These are phyloP conservation scores for Tarenaya hassleriana DNA, from an alignment of 345 rosid species.

Conservation along the genomic window DNA sequence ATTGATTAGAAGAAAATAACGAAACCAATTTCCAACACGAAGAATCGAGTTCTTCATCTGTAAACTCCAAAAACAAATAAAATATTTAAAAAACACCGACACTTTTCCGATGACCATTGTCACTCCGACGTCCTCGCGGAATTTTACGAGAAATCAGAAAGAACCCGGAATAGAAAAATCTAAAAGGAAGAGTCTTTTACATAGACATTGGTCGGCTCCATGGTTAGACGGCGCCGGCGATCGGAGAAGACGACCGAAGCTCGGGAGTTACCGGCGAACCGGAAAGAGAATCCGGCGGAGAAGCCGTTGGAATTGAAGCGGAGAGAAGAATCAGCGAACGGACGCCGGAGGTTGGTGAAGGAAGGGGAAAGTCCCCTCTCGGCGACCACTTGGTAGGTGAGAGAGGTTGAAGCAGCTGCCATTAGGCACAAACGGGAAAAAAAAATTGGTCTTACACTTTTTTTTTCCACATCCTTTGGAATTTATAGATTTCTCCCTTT, in stretches of 20 bases:
- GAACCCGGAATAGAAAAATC: not conserved
- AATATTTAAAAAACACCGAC: no score
- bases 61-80: not conserved
- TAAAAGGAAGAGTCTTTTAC: conserved; percentile 10
- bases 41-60: not conserved
- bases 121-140: not conserved
- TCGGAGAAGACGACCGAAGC: conserved; percentile 16
- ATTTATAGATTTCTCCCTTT: not conserved
- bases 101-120: not conserved
- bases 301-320: conserved; percentile 1
- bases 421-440: no score
- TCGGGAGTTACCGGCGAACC: not conserved
- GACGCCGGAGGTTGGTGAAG: conserved; percentile 18
- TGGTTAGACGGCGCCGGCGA: conserved; percentile 17
- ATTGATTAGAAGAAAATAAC: not conserved
- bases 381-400: conserved; percentile 22
- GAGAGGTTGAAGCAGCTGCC: conserved; percentile 25
- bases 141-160: not conserved
- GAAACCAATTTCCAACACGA: not conserved
- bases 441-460: not conserved
- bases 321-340: conserved; percentile 7
- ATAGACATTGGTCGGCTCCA: conserved; percentile 22
- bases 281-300: conserved; percentile 15
- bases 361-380: conserved; percentile 24
- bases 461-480: not conserved